Conservation (phyloP, 805 yeast species). For the Hyphopichia homilentoma region DNA sequence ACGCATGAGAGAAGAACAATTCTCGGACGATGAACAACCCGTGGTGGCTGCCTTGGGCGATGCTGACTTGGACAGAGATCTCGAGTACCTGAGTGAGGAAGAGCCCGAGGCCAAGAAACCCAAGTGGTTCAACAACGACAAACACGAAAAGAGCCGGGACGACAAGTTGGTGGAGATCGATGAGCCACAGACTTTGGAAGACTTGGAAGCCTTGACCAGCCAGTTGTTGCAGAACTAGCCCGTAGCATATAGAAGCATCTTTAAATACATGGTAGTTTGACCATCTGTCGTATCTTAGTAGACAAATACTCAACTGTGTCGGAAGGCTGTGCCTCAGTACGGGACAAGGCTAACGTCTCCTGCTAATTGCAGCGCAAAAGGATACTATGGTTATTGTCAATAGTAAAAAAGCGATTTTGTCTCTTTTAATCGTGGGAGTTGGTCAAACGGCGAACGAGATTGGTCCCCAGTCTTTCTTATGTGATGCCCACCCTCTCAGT, state of each 20-base stretch:
- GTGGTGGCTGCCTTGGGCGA: constrained; percentile 21
- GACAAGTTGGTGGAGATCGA: constrained; percentile 64
- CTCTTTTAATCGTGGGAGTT: too few relatives aligned
- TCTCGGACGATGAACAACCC: constrained; percentile 24
- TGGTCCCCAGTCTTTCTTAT: too few relatives aligned
- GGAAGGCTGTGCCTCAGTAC: not conserved
- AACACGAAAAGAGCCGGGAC: constrained; percentile 16
- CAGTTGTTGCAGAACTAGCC: constrained; percentile 31
- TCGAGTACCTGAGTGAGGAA: constrained; percentile 30
- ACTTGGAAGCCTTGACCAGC: constrained; percentile 82
- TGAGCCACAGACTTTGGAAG: constrained; percentile 88
- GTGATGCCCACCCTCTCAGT: too few relatives aligned
- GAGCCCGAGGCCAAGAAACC: constrained; percentile 39
- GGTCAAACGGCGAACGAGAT: too few relatives aligned
- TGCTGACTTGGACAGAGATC: constrained; percentile 44
- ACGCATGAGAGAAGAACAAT: constrained; percentile 40
- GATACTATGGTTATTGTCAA: too few relatives aligned
- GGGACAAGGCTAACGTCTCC: too few relatives aligned
- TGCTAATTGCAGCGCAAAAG: too few relatives aligned
- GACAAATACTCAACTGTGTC: not conserved
- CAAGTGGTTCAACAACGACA: constrained; percentile 47
- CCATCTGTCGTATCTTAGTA: not conserved
- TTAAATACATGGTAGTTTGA: not conserved
- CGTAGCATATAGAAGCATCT: not conserved
- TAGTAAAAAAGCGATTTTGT: too few relatives aligned